Evolutionary conservation across 768 basidiomycete genomes (phyloP).

Genomic region (Phylloporus sp.): DNA sequence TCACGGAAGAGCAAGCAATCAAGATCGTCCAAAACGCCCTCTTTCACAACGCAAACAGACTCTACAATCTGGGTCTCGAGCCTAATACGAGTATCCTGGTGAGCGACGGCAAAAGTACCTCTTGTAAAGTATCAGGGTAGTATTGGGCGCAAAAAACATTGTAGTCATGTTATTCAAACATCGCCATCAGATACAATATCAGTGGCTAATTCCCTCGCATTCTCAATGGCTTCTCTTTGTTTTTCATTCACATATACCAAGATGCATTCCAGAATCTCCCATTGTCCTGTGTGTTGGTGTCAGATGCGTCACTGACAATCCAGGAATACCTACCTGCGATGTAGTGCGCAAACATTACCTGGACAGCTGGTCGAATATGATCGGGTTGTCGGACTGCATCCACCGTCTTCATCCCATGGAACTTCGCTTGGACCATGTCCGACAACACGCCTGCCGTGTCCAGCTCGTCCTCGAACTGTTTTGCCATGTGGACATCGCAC

Average conservation of each 20-base stretch:
- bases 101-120: neutral
- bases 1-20: constrained; percentile 54
- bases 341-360: constrained; percentile 64
- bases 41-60: constrained; percentile 62
- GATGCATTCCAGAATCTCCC: constrained; percentile 52
- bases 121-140: neutral
- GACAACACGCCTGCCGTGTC: constrained; percentile 62
- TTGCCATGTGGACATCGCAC: constrained; percentile 46
- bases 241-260: constrained; percentile 47
- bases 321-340: constrained; percentile 46
- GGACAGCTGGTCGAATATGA: constrained; percentile 52
- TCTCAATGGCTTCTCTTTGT: constrained; percentile 43
- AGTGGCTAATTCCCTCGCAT: constrained; percentile 50
- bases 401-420: constrained; percentile 46
- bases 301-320: neutral
- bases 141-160: too few relatives aligned
- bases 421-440: constrained; percentile 58
- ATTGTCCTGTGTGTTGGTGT: constrained; percentile 45
- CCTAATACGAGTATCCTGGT: constrained; percentile 20
- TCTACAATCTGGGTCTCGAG: constrained; percentile 56
- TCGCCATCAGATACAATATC: constrained; percentile 53
- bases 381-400: constrained; percentile 13
- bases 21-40: constrained; percentile 51
- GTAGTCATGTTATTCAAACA: too few relatives aligned
- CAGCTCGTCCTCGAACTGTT: constrained; percentile 56